These are phyloP conservation scores for Crithidia mellificae DNA, from an alignment of 208 protist genomes.

Conservation along the genomic window DNA sequence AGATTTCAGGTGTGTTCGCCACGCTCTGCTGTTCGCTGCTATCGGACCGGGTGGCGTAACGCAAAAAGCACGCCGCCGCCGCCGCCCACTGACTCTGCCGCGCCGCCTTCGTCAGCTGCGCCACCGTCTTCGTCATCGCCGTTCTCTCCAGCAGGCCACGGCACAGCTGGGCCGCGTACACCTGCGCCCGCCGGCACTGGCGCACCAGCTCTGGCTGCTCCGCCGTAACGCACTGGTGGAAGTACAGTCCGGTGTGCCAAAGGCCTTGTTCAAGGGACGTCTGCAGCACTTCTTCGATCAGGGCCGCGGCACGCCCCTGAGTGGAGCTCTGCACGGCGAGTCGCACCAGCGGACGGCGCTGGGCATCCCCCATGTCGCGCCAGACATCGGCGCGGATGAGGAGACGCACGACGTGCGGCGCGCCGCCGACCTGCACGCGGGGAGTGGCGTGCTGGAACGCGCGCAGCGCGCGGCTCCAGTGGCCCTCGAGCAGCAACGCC, in stretches of 20 bases:
- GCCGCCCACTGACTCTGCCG: constrained; percentile 50
- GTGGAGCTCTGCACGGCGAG: constrained; percentile 46
- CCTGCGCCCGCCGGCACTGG: constrained; percentile 36
- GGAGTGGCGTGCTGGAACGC: constrained; percentile 31
- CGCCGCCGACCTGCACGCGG: constrained; percentile 49
- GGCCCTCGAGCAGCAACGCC: constrained; percentile 46
- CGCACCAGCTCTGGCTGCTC: constrained; percentile 56
- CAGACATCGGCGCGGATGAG: constrained; percentile 57
- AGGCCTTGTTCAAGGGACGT: constrained; percentile 45
- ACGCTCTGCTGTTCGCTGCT: no score
- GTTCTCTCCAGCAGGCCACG: constrained; percentile 50
- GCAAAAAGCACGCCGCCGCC: constrained; percentile 51
- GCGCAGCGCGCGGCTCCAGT: constrained; percentile 52
- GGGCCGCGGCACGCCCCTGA: constrained; percentile 11
- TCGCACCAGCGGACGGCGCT: constrained; percentile 45
- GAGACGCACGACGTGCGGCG: constrained; percentile 61
- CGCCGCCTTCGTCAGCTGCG: constrained; percentile 37
- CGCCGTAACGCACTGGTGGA: constrained; percentile 51
- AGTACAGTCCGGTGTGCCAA: constrained; percentile 65
- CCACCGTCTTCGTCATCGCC: constrained; percentile 45
- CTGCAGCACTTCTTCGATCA: constrained; percentile 56
- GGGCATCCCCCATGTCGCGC: constrained; percentile 33
- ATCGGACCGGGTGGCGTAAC: constrained; percentile 25
- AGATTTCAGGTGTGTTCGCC: no score
- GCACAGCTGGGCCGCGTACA: constrained; percentile 53